Conservation (phyloP, 2,329 filamentous ascomycete genomes). For the Mycosphaerella sp. region DNA sequence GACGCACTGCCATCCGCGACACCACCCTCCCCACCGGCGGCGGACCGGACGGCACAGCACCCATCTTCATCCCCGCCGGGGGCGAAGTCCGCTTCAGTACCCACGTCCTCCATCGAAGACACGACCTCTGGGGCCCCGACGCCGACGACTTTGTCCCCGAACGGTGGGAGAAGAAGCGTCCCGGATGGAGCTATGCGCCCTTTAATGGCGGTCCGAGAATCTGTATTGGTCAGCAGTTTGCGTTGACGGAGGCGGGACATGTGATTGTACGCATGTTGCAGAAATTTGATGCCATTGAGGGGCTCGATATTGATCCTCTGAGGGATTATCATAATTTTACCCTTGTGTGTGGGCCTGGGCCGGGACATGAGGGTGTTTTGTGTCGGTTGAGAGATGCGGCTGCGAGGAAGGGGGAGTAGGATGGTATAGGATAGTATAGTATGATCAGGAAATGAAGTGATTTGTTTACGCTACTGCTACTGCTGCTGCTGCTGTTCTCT, state of each 20-base stretch:
- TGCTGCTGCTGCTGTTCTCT: too few species aligned
- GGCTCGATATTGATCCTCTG: slow-evolving; percentile 9
- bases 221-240: slow-evolving; percentile 44
- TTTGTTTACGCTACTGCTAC: too few species aligned
- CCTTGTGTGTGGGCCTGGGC: slow-evolving; percentile 5
- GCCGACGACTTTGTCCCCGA: slow-evolving; percentile 31
- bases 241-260: slow-evolving; percentile 42
- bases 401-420: too few species aligned
- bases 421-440: too few species aligned
- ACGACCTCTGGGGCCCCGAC: slow-evolving; percentile 30
- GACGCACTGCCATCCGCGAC: slow-evolving; percentile 54
- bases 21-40: slow-evolving; percentile 64
- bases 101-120: slow-evolving; percentile 32
- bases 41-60: slow-evolving; percentile 46
- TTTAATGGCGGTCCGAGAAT: slow-evolving; percentile 38
- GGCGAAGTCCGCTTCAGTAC: slow-evolving; percentile 58
- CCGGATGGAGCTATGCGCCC: slow-evolving; percentile 12
- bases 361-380: slow-evolving; percentile 5
- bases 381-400: slow-evolving; percentile 1
- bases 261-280: slow-evolving; percentile 40
- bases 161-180: slow-evolving; percentile 30
- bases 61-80: slow-evolving; percentile 39
- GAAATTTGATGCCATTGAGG: slow-evolving; percentile 32
- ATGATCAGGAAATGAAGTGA: not conserved
- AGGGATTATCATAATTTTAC: slow-evolving; percentile 7